These are phyloP conservation scores for Zoysia pacifica DNA, from an alignment of 176 grass and related monocot species.

Conservation along the genomic window DNA sequence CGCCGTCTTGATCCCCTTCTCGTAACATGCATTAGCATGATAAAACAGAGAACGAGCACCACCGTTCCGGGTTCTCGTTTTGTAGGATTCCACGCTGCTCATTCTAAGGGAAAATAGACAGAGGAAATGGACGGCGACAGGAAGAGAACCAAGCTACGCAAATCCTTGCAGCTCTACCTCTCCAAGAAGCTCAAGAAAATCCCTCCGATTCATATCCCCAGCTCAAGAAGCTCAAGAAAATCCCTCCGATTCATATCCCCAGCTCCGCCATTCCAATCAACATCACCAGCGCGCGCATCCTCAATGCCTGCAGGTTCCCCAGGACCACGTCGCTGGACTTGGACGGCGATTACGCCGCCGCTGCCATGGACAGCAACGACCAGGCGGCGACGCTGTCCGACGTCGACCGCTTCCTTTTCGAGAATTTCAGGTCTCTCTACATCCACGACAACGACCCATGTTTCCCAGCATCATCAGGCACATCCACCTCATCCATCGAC, in stretches of 20 bases:
- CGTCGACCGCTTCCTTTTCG: conserved; percentile 68
- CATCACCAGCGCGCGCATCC: conserved; percentile 47
- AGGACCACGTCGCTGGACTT: conserved; percentile 52
- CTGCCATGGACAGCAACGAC: neutral
- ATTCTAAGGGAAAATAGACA: neutral
- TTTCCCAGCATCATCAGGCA: conserved; percentile 11
- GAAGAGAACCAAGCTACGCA: conserved; percentile 54
- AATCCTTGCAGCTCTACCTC: conserved; percentile 59
- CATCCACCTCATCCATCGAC: conserved; percentile 14
- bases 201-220: conserved; percentile 43
- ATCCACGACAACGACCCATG: conserved; percentile 20
- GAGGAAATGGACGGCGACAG: conserved; percentile 41
- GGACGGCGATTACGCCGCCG: conserved; percentile 4
- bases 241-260: conserved; percentile 48
- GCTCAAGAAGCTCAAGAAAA: conserved; percentile 71
- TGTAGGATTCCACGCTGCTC: neutral
- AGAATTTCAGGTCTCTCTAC: conserved; percentile 84
- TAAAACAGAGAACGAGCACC: neutral
- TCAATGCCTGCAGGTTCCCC: conserved; percentile 72
- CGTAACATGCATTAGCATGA: neutral
- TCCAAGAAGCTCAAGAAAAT: conserved; percentile 74
- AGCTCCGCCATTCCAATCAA: conserved; percentile 39
- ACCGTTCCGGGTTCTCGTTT: neutral
- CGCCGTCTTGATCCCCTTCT: neutral
- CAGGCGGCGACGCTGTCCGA: conserved; percentile 77